Percentiles rank a stretch among this genome's conserved stretches.
Evolutionary conservation across 805 yeast genomes (phyloP).

Genomic region (Saturnispora galanensis): DNA sequence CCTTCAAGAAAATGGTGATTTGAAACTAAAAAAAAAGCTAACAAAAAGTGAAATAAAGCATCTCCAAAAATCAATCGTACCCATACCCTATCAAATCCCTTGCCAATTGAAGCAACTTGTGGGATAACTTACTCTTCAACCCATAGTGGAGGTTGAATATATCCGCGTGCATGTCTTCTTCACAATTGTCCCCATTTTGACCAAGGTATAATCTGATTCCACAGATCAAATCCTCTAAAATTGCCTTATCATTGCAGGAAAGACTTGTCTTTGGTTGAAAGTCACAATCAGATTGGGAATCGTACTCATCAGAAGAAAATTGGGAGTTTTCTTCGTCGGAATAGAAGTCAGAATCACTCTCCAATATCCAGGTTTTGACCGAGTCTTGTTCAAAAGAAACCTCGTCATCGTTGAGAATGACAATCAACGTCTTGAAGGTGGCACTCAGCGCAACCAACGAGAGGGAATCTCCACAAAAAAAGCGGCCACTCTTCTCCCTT

Average conservation of each 20-base stretch:
- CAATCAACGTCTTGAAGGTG: constrained; percentile 18
- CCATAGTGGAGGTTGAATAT: constrained; percentile 20
- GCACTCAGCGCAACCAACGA: constrained; percentile 24
- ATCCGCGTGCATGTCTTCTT: constrained; percentile 14
- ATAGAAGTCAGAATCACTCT: too few species aligned
- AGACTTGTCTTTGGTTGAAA: neutral
- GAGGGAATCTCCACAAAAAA: constrained; percentile 15
- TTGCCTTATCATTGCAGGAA: neutral
- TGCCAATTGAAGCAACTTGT: constrained; percentile 22
- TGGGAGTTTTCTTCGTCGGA: too few species aligned
- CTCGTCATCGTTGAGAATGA: constrained; percentile 13
- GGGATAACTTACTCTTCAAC: constrained; percentile 23
- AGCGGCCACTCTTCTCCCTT: constrained; percentile 8
- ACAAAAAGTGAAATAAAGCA: neutral
- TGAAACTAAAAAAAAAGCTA: neutral
- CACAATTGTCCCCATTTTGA: constrained; percentile 5
- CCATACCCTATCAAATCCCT: constrained; percentile 24
- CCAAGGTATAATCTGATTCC: constrained; percentile 12
- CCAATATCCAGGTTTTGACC: too few species aligned
- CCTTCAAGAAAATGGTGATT: neutral
- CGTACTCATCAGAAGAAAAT: neutral
- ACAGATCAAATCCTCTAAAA: constrained; percentile 9
- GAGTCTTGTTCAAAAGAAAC: too few species aligned
- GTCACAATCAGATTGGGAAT: neutral
- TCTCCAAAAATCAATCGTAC: neutral